A percentile compares a stretch with the other conserved stretches of the same genome.
phyloP scores from a whole-genome alignment of 106 monocot species.

The Allium cepa region DNA sequence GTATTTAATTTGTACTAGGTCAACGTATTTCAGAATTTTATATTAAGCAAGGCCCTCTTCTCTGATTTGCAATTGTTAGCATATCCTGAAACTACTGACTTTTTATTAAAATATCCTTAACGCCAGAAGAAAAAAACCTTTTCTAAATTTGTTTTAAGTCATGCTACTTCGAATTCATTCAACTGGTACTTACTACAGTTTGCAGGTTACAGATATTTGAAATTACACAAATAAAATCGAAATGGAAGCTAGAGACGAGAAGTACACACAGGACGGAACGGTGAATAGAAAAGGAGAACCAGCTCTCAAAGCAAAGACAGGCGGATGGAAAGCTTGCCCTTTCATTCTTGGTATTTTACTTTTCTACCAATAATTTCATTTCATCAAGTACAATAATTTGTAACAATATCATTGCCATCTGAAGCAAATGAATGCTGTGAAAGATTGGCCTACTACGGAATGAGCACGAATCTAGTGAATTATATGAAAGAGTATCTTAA shows the following conservation, averaged over 20 bases:
- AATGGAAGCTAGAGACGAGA: slow-evolving; percentile 8
- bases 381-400: neutral
- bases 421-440: slow-evolving; percentile 50
- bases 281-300: slow-evolving; percentile 44
- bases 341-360: slow-evolving; percentile 37
- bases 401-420: neutral
- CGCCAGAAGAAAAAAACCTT: too few relatives aligned
- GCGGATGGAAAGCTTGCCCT: slow-evolving; percentile 58
- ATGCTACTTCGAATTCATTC: too few relatives aligned
- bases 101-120: too few relatives aligned
- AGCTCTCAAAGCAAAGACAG: slow-evolving; percentile 34
- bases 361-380: neutral
- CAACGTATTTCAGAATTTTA: too few relatives aligned
- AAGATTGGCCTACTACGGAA: slow-evolving; percentile 56
- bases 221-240: neutral
- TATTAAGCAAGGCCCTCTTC: too few relatives aligned
- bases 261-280: slow-evolving; percentile 54
- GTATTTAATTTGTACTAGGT: too few relatives aligned
- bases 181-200: too few relatives aligned
- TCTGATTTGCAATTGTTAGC: too few relatives aligned
- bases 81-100: too few relatives aligned
- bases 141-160: too few relatives aligned
- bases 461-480: slow-evolving; percentile 66
- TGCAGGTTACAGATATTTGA: too few relatives aligned
- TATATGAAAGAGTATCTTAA: slow-evolving; percentile 33